Evolutionary conservation across 495 filamentous ascomycete species (phyloP).

Genomic region (Copromyces sp.): DNA sequence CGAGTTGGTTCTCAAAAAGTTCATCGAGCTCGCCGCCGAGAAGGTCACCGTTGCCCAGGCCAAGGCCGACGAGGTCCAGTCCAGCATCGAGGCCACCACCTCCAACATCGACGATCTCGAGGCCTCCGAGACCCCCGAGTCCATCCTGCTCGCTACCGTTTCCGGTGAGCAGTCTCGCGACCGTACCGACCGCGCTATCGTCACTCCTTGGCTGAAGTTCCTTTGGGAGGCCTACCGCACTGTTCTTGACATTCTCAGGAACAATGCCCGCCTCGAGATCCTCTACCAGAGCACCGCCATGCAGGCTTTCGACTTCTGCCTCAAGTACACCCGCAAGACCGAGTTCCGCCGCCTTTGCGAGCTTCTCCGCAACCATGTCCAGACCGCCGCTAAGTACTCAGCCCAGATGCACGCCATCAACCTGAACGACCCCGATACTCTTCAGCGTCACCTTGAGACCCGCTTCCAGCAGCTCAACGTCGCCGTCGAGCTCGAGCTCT

Average conservation of each 20-base stretch:
- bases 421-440: conserved; percentile 90
- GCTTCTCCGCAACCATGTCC: conserved; percentile 93
- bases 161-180: conserved; percentile 96
- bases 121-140: conserved; percentile 94
- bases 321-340: conserved; percentile 96
- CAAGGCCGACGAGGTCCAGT: conserved; percentile 91
- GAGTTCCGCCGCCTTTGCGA: conserved; percentile 98
- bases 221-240: conserved; percentile 99
- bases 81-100: conserved; percentile 67
- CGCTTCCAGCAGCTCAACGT: conserved; percentile 98
- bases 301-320: conserved; percentile 97
- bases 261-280: conserved; percentile 93
- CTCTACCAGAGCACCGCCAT: conserved; percentile 98
- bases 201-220: conserved; percentile 98
- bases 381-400: conserved; percentile 98
- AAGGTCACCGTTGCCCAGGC: conserved; percentile 95
- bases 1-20: conserved; percentile 91
- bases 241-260: conserved; percentile 94
- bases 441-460: conserved; percentile 94
- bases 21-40: conserved; percentile 91
- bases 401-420: conserved; percentile 99
- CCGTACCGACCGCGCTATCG: conserved; percentile 92
- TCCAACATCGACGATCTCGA: conserved; percentile 85
- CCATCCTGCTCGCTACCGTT: conserved; percentile 92
- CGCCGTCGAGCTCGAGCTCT: conserved; percentile 92